Evolutionary conservation across 1,139 yeast species (phyloP).

Genomic region (Kluyveromyces marxianus): DNA sequence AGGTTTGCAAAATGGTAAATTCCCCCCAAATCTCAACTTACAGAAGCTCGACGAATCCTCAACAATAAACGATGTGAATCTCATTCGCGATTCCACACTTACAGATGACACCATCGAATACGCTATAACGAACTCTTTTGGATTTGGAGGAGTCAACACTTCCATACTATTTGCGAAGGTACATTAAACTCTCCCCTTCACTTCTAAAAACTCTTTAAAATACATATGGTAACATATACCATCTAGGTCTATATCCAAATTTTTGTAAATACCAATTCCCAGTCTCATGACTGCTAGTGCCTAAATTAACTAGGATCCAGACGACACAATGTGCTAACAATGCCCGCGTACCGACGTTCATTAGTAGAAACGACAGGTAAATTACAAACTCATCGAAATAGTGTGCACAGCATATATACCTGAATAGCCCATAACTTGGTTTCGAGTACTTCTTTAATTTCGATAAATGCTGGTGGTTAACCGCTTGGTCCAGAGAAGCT

Average conservation of each 20-base stretch:
- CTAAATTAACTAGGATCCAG: conserved; percentile 59
- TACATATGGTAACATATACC: conserved; percentile 36
- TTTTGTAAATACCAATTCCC: conserved; percentile 41
- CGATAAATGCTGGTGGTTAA: conserved; percentile 55
- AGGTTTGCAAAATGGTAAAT: conserved; percentile 46
- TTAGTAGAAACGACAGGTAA: conserved; percentile 38
- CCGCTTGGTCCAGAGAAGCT: conserved; percentile 49
- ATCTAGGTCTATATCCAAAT: conserved; percentile 23
- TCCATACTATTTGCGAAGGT: conserved; percentile 41
- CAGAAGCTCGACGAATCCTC: conserved; percentile 41
- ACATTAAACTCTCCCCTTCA: background rate
- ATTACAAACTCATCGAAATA: conserved; percentile 68
- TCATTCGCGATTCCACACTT: conserved; percentile 44
- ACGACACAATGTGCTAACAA: conserved; percentile 16
- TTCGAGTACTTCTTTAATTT: conserved; percentile 55
- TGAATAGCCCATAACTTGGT: conserved; percentile 51
- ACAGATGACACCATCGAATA: conserved; percentile 35
- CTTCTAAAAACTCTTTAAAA: conserved; percentile 17
- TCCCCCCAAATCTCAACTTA: conserved; percentile 82
- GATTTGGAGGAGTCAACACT: conserved; percentile 96
- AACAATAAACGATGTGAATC: conserved; percentile 45
- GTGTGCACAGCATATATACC: conserved; percentile 62
- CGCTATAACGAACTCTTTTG: conserved; percentile 86
- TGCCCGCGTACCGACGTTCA: conserved; percentile 20
- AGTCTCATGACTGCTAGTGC: conserved; percentile 57